Evolutionary conservation across 164 flowering plant genomes (phyloP), one percentile per base, ranked within the genome.

Genomic region (Macadamia integrifolia): DNA sequence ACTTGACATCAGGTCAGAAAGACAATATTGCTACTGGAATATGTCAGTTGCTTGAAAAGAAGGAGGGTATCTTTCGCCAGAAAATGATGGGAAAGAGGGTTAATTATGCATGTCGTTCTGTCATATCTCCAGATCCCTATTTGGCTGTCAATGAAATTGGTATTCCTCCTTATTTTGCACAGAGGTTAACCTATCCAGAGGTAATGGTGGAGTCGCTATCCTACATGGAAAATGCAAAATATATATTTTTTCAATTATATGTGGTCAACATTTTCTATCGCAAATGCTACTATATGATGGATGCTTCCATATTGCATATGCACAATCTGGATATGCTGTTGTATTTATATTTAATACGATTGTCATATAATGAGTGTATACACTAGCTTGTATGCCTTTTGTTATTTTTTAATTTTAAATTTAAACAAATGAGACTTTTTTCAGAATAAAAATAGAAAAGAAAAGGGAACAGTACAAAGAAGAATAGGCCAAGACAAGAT

Each of bases 51-150:
- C 79, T 95, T 68, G 99, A 95, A 76, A 95, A 88, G 78, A 92
- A 95, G 69, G 97, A 88, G 67, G 99, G 99, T 31, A 55, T 92
- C 55, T 95, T 95, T 71, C 93, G 99, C 53, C 99, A 92, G 80
- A 92, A 95, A 75, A 85, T 95, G 98, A 95, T 95, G 98, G 99
- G 99, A 52, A 95, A 95, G 77, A 84, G 99, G 76, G 99, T 95
- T 52, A 92, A 95, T 76, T 85, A 61, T 85, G 92, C 98, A 30
- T 95, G 98, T 57, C 94, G 99, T 1, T 95, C 99, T 63, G 98
- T 95, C 60, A 95, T 95, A 69, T 95, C 99, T 14, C 99, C 98
- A n/a, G 99, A 95, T 83, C 97, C 98, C 6, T 92, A 92, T 79
- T 72, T 95, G 66, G 93, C 90, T 9, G 99, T 95, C 53, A 91